Base-by-base conservation (phyloP, 2,329 filamentous ascomycete species). In the Sclerotinia nivalis region DNA sequence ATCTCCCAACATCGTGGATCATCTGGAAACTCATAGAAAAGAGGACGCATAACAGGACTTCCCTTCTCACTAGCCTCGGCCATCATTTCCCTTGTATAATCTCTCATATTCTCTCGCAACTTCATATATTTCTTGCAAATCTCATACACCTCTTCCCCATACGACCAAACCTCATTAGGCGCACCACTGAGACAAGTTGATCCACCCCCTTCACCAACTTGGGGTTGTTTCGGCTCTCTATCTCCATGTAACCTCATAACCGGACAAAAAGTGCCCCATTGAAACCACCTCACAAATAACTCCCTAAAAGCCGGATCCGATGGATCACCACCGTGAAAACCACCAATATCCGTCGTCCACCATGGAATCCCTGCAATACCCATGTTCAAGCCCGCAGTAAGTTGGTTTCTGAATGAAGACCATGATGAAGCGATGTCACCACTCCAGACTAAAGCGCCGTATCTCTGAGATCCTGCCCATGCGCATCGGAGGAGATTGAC, bases 261-360 rank as follows among this genome's bases (percentile, higher is more conserved):
- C 0, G 89, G 89, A 69, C 87, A 89, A 75, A 89, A 91, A 0
- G 87, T 80, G 0, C 86, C 88, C 87, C 88, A 91, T 74, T 91
- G 88, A 77, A 91, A 91, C 89, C 89, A 91, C 2, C 89, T 80
- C 1, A 88, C 84, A 70, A 91, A 87, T 0, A 91, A 79, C 75
- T 91, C 89, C 10, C 87, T 82, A 78, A 91, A 91, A 0, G 74
- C 80, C 1, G 80, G 78, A 60, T 89, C 84, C 0, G 81, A 77
- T 0, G 88, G 86, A 71, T 88, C 82, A 0, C 89, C 89, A 7
- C 88, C 88, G 74, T 91, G 88, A 75, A 91, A 91, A 0, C 89
- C 89, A 1, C 89, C 89, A 66, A 91, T 91, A 73, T 91, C 89
- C 0, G 88, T 91, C 0, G 89, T 91, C 87, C 87, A 91, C 88